Conservation (phyloP, 192 early-diverging fungal species). For the Neocallimastix lanati region DNA sequence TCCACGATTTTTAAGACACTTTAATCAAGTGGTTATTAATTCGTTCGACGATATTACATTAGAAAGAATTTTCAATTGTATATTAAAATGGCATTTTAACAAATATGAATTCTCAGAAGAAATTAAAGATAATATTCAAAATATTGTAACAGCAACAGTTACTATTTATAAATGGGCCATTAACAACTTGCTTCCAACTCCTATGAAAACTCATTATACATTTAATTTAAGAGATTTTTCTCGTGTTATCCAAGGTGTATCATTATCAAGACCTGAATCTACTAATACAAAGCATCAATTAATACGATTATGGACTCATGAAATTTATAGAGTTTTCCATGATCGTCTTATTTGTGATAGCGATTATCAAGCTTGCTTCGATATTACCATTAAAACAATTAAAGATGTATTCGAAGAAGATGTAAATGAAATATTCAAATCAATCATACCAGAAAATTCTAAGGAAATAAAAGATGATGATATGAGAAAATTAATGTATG, state of each 20-base stretch:
- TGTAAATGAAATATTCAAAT: slow-evolving; percentile 20
- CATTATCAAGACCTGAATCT: slow-evolving; percentile 18
- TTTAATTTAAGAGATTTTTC: slow-evolving; percentile 43
- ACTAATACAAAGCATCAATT: slow-evolving; percentile 17
- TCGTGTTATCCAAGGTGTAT: slow-evolving; percentile 30
- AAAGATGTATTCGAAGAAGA: slow-evolving; percentile 18
- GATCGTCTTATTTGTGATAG: slow-evolving; percentile 33
- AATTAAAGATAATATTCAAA: slow-evolving; percentile 11
- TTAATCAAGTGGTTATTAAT: slow-evolving; percentile 30
- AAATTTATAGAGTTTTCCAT: slow-evolving; percentile 35
- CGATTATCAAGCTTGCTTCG: slow-evolving; percentile 27
- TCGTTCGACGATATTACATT: slow-evolving; percentile 33
- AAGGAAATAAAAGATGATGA: slow-evolving; percentile 8
- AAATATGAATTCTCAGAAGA: slow-evolving; percentile 19
- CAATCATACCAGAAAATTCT: background rate
- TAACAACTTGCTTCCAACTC: slow-evolving; percentile 31
- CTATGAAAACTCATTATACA: slow-evolving; percentile 38
- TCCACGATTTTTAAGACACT: slow-evolving; percentile 29
- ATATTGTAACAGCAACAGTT: slow-evolving; percentile 23
- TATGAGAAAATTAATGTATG: slow-evolving; percentile 29
- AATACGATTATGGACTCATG: slow-evolving; percentile 36
- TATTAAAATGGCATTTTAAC: slow-evolving; percentile 33
- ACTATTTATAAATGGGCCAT: slow-evolving; percentile 29
- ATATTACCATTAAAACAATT: slow-evolving; percentile 15
- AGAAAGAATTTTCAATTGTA: slow-evolving; percentile 26